Evolutionary conservation across 1,139 yeast genomes (phyloP).

Genomic region (Magnusiomyces tetraspermus): DNA sequence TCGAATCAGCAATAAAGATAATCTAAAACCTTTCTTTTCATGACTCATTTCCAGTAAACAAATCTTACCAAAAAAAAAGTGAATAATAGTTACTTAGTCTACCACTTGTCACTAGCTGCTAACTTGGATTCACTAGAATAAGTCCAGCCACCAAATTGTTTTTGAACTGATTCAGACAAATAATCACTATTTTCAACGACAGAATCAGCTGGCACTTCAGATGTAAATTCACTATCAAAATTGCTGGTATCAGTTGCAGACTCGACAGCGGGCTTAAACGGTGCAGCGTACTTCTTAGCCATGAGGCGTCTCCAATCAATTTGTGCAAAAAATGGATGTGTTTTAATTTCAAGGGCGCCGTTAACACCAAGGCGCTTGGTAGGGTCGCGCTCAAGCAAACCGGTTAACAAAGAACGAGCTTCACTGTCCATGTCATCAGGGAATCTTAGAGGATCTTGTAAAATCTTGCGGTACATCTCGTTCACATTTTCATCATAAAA

Average conservation of each 20-base stretch:
- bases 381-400: conserved; percentile 80
- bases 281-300: conserved; percentile 87
- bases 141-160: conserved; percentile 98
- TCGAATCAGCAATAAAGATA: not conserved
- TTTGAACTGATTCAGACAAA: conserved; percentile 70
- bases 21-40: too few species aligned
- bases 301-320: conserved; percentile 84
- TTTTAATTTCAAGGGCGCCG: conserved; percentile 79
- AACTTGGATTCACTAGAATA: conserved; percentile 45
- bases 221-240: conserved; percentile 87
- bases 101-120: conserved; percentile 1
- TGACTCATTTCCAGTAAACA: not conserved
- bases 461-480: conserved; percentile 85
- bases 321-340: conserved; percentile 79
- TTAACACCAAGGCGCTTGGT: conserved; percentile 61
- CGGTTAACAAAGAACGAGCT: conserved; percentile 72
- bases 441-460: conserved; percentile 79
- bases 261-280: conserved; percentile 87
- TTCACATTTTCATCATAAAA: conserved; percentile 93
- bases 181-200: conserved; percentile 71
- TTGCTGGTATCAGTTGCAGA: conserved; percentile 84
- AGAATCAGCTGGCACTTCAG: conserved; percentile 87
- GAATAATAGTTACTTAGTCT: not conserved
- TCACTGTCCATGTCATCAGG: conserved; percentile 84
- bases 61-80: not conserved